Conservation (phyloP, 2,329 filamentous ascomycete genomes). For the Aspergillus sp. region DNA sequence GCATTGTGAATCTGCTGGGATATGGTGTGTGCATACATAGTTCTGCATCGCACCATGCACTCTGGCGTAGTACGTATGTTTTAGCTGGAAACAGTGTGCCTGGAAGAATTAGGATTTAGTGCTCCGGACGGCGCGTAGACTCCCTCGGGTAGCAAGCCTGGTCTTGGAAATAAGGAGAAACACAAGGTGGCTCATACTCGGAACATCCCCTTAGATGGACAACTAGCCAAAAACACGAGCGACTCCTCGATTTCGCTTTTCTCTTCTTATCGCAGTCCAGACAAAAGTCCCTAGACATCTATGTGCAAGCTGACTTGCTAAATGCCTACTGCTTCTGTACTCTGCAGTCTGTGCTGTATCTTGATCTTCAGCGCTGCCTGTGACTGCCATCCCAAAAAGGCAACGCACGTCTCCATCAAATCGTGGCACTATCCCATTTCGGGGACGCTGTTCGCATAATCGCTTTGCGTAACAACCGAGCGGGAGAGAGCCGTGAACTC, state of each 20-base stretch:
- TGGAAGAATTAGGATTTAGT: background rate
- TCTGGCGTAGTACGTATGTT: too few relatives aligned
- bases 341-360: background rate
- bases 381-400: too few relatives aligned
- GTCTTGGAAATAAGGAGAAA: background rate
- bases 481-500: background rate
- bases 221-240: background rate
- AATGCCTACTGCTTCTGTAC: background rate
- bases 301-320: background rate
- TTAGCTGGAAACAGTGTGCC: background rate
- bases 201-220: background rate
- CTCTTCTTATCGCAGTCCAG: background rate
- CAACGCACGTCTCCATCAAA: background rate
- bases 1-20: too few relatives aligned
- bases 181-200: background rate
- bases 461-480: background rate
- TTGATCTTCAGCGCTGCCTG: too few relatives aligned
- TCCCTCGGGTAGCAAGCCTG: background rate
- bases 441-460: background rate
- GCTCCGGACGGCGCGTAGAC: background rate
- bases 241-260: background rate
- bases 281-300: background rate
- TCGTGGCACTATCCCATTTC: background rate
- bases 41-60: too few relatives aligned
- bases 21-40: too few relatives aligned